A percentile compares a stretch with the other conserved stretches of the same genome.
These are phyloP conservation scores for Claviceps lovelessii DNA, from an alignment of 2,329 filamentous ascomycete species.

Conservation along the genomic window DNA sequence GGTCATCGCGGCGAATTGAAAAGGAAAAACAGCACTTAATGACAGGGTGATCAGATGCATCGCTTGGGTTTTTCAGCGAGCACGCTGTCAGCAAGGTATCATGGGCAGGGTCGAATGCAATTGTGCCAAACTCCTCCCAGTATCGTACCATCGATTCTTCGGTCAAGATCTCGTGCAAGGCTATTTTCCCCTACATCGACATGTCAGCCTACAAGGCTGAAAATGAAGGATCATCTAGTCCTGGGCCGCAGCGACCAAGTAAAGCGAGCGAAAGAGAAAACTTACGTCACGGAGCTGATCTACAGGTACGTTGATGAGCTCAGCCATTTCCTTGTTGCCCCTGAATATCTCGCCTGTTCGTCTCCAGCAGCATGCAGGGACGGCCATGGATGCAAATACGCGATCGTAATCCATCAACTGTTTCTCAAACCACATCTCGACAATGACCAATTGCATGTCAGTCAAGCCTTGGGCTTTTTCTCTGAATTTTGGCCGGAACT, in stretches of 20 bases:
- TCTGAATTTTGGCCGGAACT: slow-evolving; percentile 88
- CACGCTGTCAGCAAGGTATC: slow-evolving; percentile 94
- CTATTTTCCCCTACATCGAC: slow-evolving; percentile 62
- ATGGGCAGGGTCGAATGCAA: slow-evolving; percentile 86
- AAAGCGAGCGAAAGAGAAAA: not conserved
- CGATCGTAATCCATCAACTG: slow-evolving; percentile 96
- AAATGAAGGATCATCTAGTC: not conserved
- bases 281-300: slow-evolving; percentile 81
- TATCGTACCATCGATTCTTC: slow-evolving; percentile 93
- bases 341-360: slow-evolving; percentile 93
- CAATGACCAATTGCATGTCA: slow-evolving; percentile 84
- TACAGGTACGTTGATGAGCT: slow-evolving; percentile 84
- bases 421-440: slow-evolving; percentile 98
- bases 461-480: slow-evolving; percentile 87
- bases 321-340: slow-evolving; percentile 97
- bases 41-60: slow-evolving; percentile 52
- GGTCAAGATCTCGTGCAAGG: slow-evolving; percentile 87
- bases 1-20: slow-evolving; percentile 83
- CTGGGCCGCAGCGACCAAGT: not conserved
- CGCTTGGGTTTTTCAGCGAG: slow-evolving; percentile 68
- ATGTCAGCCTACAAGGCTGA: not conserved
- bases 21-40: slow-evolving; percentile 96
- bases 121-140: slow-evolving; percentile 97
- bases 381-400: slow-evolving; percentile 97
- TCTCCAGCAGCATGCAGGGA: slow-evolving; percentile 94